Base-by-base conservation (phyloP, 2,329 filamentous ascomycete genomes). In the Cladosporium phlei region DNA sequence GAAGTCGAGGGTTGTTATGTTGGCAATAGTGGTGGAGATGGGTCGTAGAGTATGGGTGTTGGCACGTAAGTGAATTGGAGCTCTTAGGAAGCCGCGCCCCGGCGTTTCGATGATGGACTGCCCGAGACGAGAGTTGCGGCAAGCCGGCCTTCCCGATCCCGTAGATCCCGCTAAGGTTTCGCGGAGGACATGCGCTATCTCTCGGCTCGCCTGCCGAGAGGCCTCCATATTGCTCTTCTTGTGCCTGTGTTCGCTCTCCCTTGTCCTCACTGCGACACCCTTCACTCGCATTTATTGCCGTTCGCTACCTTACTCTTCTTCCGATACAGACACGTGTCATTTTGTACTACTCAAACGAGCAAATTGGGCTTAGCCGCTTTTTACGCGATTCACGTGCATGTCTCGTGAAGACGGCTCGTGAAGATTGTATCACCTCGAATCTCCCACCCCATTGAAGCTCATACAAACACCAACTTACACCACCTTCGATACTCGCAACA, bases 1-100 rank as follows among this genome's bases (percentile, higher is more conserved):
- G 73, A 79, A 0, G 73, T 78, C 0, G 76, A 0, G 76, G 76
- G 0, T 55, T 80, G 38, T n/a, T n/a, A 79, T 80, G 61, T 67
- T 77, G 46, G 79, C 77, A 10, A 75, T 75, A 0, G 71, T 76
- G 37, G 72, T 72, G 2, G 64, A 66, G 38, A 20, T 33, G 28
- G 29, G 30, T 29, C 16, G 17, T n/a, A 37, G 25, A 21, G 14
- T 25, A 17, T 27, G 32, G 42, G 32, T 45, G 22, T 27, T 34
- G 27, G 40, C 40, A 45, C 14, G 30, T 29, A 29, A 45, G 32
- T 35, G 42, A 45, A 32, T 32, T 37, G 28, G 30, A n/a, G n/a
- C n/a, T n/a, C n/a, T n/a, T n/a, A 17, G 21, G 42, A 45, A 45
- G 42, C 42, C 42, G 42, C 42, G 32, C 37, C 37, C 37, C 42